These are phyloP conservation scores for Penicillium maclennaniae DNA, from an alignment of 495 filamentous ascomycete species.

Conservation along the genomic window DNA sequence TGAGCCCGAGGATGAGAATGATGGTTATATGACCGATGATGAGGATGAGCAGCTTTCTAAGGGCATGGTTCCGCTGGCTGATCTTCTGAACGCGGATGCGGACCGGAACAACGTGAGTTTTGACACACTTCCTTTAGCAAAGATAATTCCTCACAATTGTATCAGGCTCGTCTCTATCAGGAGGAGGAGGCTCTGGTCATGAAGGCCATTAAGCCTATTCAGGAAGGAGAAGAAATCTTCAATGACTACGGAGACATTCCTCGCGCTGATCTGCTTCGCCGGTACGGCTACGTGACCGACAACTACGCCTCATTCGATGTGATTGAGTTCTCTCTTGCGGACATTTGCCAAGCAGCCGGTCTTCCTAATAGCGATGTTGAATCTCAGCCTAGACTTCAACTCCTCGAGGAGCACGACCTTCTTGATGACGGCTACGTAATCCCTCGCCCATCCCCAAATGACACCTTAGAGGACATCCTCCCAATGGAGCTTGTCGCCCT, in stretches of 20 bases:
- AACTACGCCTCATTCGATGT: conserved; percentile 78
- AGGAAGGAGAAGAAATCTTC: conserved; percentile 72
- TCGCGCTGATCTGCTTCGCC: conserved; percentile 73
- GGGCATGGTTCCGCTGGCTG: conserved; percentile 90
- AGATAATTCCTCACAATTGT: conserved; percentile 7
- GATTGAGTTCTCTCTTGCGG: conserved; percentile 62
- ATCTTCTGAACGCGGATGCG: conserved; percentile 89
- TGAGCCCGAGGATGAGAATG: conserved; percentile 54
- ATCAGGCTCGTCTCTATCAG: conserved; percentile 64
- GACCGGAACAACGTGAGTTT: conserved; percentile 67
- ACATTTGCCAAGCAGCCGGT: conserved; percentile 50
- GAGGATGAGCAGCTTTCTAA: conserved; percentile 63
- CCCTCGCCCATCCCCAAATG: conserved; percentile 29
- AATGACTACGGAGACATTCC: conserved; percentile 89
- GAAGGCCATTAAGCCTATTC: conserved; percentile 61
- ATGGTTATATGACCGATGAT: conserved; percentile 65
- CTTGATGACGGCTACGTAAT: conserved; percentile 57
- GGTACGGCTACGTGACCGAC: conserved; percentile 84
- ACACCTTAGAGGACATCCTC: conserved; percentile 37
- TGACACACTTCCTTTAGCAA: neutral
- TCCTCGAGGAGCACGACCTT: conserved; percentile 48
- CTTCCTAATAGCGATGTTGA: conserved; percentile 38
- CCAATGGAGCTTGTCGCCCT: conserved; percentile 49
- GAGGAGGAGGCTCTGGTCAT: conserved; percentile 61
- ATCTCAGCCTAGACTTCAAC: conserved; percentile 42